phyloP scores from a whole-genome alignment of 257 asterid species.

The Asclepias syriaca region DNA sequence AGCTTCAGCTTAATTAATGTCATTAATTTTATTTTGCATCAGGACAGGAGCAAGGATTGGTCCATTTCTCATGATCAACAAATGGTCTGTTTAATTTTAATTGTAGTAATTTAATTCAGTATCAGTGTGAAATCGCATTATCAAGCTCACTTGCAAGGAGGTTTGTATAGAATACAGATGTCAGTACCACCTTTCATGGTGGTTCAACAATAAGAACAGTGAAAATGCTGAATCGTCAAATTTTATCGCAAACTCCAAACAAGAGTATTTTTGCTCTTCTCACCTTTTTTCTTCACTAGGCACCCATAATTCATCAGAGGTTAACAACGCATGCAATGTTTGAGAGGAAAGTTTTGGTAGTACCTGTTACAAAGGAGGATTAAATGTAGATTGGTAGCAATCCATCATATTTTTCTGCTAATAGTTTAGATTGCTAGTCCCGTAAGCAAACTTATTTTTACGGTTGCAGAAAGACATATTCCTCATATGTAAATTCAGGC shows the following conservation, averaged over 20 bases:
- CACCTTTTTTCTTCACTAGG: conserved; percentile 94
- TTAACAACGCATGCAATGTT: conserved; percentile 79
- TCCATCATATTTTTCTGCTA: background rate
- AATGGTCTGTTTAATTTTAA: background rate
- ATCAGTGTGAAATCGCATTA: background rate
- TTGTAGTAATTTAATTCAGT: background rate
- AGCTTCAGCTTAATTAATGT: background rate
- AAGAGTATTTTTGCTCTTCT: conserved; percentile 27
- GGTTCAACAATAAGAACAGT: background rate
- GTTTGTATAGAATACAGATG: background rate
- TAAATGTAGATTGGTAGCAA: background rate
- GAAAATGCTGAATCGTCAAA: conserved; percentile 1
- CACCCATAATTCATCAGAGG: conserved; percentile 94
- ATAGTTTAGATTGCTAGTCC: background rate
- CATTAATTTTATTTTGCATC: background rate
- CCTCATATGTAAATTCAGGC: background rate
- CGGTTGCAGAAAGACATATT: background rate
- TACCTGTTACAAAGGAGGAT: conserved; percentile 49
- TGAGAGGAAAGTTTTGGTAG: conserved; percentile 95
- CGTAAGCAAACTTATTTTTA: background rate
- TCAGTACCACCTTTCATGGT: background rate
- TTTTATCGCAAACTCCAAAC: conserved; percentile 9
- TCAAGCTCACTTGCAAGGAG: background rate
- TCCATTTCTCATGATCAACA: background rate
- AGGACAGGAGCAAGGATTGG: conserved; percentile 1